phyloP scores from a whole-genome alignment of 108 stramenopile genomes.

The Craspedostauros australis region DNA sequence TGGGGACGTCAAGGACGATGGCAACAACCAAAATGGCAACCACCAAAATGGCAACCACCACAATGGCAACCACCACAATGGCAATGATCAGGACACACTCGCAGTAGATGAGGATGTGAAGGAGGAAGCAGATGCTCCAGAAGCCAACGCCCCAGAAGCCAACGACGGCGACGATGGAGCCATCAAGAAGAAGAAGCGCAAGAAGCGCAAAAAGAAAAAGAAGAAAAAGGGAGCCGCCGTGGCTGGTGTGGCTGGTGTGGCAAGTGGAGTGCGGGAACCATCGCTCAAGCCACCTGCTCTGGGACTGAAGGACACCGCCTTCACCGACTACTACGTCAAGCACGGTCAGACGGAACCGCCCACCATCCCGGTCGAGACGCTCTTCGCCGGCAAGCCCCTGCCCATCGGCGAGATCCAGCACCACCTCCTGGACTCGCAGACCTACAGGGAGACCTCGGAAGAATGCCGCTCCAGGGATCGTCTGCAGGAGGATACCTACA shows the following conservation, averaged over 20 bases:
- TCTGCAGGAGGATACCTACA: constrained; percentile 73
- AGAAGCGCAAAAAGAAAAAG: constrained; percentile 87
- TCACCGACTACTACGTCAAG: constrained; percentile 89
- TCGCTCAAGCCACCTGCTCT: constrained; percentile 62
- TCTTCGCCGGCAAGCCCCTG: constrained; percentile 59
- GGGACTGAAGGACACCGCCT: constrained; percentile 73
- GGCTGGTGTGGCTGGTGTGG: no score
- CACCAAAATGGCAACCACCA: no score
- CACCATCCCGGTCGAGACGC: constrained; percentile 75
- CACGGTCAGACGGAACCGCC: constrained; percentile 97
- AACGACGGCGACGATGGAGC: constrained; percentile 30
- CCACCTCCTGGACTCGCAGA: constrained; percentile 79
- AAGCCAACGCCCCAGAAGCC: constrained; percentile 26
- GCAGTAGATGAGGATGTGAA: no score
- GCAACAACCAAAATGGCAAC: no score
- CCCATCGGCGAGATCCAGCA: constrained; percentile 89
- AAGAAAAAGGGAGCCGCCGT: constrained; percentile 60
- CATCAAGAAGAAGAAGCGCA: constrained; percentile 69
- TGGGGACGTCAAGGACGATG: no score
- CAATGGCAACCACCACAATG: no score
- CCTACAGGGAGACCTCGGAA: constrained; percentile 76
- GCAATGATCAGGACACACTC: no score
- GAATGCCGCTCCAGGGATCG: constrained; percentile 85
- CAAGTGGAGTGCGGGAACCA: constrained; percentile 56
- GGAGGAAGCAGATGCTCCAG: constrained; percentile 36